Evolutionary conservation across 1,139 yeast genomes (phyloP), one percentile per base, ranked within the genome.

Genomic region (Sugiyamaella novakii): DNA sequence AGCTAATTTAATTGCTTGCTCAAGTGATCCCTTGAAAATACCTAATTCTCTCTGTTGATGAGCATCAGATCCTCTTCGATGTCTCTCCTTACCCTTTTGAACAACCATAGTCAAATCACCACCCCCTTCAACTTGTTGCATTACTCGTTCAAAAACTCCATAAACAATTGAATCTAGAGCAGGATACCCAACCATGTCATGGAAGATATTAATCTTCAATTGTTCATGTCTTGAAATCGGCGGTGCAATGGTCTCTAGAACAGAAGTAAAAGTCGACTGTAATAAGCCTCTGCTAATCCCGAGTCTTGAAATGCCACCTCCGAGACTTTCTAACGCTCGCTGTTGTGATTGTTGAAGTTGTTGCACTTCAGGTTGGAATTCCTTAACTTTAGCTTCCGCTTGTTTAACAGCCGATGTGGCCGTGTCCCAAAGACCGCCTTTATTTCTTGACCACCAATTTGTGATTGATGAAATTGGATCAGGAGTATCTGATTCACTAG

Each of bases 121-220:
- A 10, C 88, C 91, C 30, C 96, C 97, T 65, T 91, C 96, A 12
- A 91, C 97, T 67, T 91, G 97, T 55, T 78, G 78, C 84, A 89
- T 82, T n/a, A 88, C 97, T 49, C 77, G 76, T 60, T 81, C 83
- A 67, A 92, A 92, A 57, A 84, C 87, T 43, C 76, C 73, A 56
- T 80, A 78, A 14, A 87, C 81, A 54, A 82, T 73, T 47, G 76
- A 73, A 54, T 85, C 86, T 59, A 91, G 75, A 55, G 80, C 76
- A 22, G 80, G 73, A 64, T 84, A 79, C 59, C 92, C 89, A 29
- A 79, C 79, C 69, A 91, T 75, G 66, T 92, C 98, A 64, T 89
- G 94, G 47, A 87, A 84, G 36, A 92, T 79, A 60, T 84, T 87
- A 51, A 88, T 84, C 53, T 83, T 80, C 53, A 92, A 75, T 46